Conservation (phyloP, 129 eudicot species). For the Kitagawia praeruptora region DNA sequence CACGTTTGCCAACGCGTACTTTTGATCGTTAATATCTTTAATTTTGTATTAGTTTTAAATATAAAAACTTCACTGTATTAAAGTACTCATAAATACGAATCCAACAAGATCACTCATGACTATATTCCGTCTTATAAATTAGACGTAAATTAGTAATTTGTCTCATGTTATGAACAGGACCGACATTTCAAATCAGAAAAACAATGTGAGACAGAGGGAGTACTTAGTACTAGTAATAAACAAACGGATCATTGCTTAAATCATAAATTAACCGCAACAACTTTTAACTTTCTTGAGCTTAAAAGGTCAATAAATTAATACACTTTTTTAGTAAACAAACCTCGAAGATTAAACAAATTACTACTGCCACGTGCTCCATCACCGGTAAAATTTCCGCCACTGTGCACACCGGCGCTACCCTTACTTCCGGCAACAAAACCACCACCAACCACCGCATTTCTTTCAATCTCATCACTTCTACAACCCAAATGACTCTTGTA, state of each 20-base stretch:
- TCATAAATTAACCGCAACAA: background rate
- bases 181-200: too few species aligned
- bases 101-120: too few species aligned
- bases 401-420: slow-evolving; percentile 10
- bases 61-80: too few species aligned
- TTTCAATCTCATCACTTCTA: slow-evolving; percentile 43
- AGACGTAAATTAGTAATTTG: too few species aligned
- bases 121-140: too few species aligned
- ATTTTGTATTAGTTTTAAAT: too few species aligned
- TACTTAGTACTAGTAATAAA: background rate
- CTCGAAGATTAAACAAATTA: slow-evolving; percentile 46
- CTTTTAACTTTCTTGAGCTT: background rate
- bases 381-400: slow-evolving; percentile 31
- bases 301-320: slow-evolving; percentile 15
- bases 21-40: too few species aligned
- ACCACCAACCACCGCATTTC: slow-evolving; percentile 16
- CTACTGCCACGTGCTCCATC: slow-evolving; percentile 49
- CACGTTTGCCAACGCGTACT: too few species aligned
- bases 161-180: too few species aligned
- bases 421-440: background rate
- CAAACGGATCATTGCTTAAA: slow-evolving; percentile 7
- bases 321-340: slow-evolving; percentile 66
- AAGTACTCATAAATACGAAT: too few species aligned
- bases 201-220: too few species aligned
- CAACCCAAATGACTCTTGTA: slow-evolving; percentile 58